Evolutionary conservation across 1,284 basidiomycete species (phyloP), one percentile per base, ranked within the genome.

Genomic region (Trichosporon sp.): DNA sequence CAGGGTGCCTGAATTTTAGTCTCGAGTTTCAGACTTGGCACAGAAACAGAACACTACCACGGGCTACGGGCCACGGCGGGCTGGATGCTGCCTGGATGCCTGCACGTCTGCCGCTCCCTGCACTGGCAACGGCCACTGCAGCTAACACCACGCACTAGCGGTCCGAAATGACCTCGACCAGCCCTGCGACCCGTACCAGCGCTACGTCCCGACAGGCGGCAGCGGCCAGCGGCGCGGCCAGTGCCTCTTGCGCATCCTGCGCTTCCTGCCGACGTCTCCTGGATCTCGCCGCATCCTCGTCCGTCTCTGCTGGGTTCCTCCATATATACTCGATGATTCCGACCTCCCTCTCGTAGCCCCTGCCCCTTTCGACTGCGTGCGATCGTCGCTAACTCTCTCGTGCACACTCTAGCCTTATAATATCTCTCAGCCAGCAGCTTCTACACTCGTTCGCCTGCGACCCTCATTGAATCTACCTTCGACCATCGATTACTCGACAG

Each of bases 81-180:
- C n/a, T 47, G 21, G 12, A 38, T 13, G 9, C 15, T 32, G 32
- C 32, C 38, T 42, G 9, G 11, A 42, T 8, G 38, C 38, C 38
- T 42, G 38, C n/a, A 42, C 15, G 9, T 21, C 47, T 51, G 47
- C 23, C 23, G 47, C 47, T 51, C 47, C 6, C 38, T n/a, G n/a
- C n/a, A n/a, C 47, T 21, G 21, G 7, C 47, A 12, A 25, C 47
- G 47, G 47, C 12, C 47, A n/a, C 15, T 18, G 23, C 56, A 31
- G 15, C 56, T 31, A 31, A 21, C 56, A 32, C 56, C 56, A 18
- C 18, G 9, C 3, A 31, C 29, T n/a, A 60, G 56, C 56, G 27
- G 56, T 60, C 18, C 56, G 29, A 31, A n/a, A n/a, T 32, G 56
- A 60, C 56, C 56, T 60, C 56, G 56, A 60, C 53, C 53, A 58